Evolutionary conservation across 1,284 basidiomycete genomes (phyloP), one percentile per base, ranked within the genome.

Genomic region (Kalmanozyma brasiliensis): DNA sequence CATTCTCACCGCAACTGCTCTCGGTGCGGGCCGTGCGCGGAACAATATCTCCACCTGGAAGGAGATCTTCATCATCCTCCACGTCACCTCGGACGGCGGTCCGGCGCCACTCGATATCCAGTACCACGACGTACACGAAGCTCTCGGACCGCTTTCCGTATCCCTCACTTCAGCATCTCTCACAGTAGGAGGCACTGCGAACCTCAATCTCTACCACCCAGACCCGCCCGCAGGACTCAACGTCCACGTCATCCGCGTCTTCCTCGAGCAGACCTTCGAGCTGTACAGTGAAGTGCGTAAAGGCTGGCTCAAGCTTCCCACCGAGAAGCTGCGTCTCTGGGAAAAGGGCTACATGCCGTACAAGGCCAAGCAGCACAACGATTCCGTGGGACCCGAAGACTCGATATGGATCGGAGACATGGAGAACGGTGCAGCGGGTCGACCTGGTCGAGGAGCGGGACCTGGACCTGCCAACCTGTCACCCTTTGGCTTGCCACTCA

Each of bases 261-360:
- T 79, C 44, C 34, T 81, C 32, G 79, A 82, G 52, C 79, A 82
- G 58, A 76, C 70, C 3, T 74, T 79, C 41, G 80, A 82, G 68
- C 60, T 82, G 8, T 79, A 75, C 64, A 76, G 69, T 38, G 64
- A 74, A 1, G 36, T 60, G 1, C 62, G 73, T 17, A 73, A 73
- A 44, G 71, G 67, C 20, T 80, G 78, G 79, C 55, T 76, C 49
- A 62, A 65, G 35, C 52, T 77, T 6, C 80, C 79, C 2, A 55
- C 57, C 23, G 79, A 82, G 26, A 82, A 79, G 67, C 57, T 77
- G 35, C 64, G 76, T 8, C 52, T 82, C 11, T 81, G 78, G 74
- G 80, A 82, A 53, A 65, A 73, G 20, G 80, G 80, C 3, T 61
- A 59, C 49, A 76, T 81, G 71, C 76, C 79, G 4, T 78, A 78